Evolutionary conservation across 225 moss, liverwort and hornwort species (phyloP).

Genomic region (Rhytidiadelphus loreus): DNA sequence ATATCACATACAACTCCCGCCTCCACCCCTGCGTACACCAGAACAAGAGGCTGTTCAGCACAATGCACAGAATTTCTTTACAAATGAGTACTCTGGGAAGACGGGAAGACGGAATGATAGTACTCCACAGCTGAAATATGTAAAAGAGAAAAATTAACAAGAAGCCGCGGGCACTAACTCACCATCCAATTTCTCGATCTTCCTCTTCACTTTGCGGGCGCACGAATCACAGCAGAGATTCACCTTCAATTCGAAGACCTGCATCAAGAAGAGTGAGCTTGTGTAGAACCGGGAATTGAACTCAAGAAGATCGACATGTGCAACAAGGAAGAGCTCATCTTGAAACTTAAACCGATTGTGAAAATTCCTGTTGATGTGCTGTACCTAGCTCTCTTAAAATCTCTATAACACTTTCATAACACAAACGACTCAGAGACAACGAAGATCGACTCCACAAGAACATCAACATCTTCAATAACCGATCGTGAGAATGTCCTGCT

Average conservation of each 20-base stretch:
- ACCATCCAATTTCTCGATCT: slow-evolving; percentile 29
- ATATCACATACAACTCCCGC: neutral
- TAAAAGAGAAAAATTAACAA: neutral
- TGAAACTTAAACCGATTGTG: neutral
- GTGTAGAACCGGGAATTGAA: neutral
- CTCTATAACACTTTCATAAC: neutral
- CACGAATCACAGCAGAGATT: slow-evolving; percentile 13
- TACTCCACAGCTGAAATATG: neutral
- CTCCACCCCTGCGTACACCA: slow-evolving; percentile 4
- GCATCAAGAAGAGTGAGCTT: neutral
- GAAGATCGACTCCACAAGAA: neutral
- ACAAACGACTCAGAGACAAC: neutral
- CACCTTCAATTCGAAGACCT: slow-evolving; percentile 27
- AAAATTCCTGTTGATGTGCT: neutral
- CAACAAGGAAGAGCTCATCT: neutral
- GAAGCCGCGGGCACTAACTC: neutral
- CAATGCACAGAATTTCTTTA: neutral
- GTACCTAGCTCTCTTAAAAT: neutral
- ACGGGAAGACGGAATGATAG: no score
- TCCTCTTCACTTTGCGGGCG: slow-evolving; percentile 10
- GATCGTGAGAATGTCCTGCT: neutral
- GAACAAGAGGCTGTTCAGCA: neutral
- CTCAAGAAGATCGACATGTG: neutral
- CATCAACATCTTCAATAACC: neutral
- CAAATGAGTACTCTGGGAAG: neutral